Percentiles rank a stretch among this genome's conserved stretches.
Evolutionary conservation across 2,329 filamentous ascomycete genomes (phyloP).

Genomic region (Shiraia sp.): DNA sequence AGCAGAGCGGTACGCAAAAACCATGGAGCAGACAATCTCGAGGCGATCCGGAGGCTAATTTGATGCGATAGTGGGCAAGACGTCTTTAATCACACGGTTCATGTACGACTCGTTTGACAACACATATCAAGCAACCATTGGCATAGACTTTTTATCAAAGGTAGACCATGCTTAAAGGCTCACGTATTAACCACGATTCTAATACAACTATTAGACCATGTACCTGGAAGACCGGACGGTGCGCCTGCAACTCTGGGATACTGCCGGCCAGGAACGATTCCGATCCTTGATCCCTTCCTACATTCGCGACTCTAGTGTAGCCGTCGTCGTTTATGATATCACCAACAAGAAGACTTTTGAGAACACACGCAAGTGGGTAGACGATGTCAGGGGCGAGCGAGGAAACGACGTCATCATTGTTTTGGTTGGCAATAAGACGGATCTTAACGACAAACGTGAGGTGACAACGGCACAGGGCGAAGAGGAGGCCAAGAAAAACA

Average conservation of each 20-base stretch:
- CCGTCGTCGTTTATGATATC: slow-evolving; percentile 98
- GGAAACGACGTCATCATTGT: slow-evolving; percentile 99
- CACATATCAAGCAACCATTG: slow-evolving; percentile 99
- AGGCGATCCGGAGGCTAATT: slow-evolving; percentile 17
- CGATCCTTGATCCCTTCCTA: slow-evolving; percentile 96
- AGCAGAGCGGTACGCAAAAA: slow-evolving; percentile 84
- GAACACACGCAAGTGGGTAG: slow-evolving; percentile 99
- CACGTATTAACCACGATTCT: slow-evolving; percentile 2
- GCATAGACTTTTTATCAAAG: slow-evolving; percentile 99
- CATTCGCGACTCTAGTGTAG: slow-evolving; percentile 96
- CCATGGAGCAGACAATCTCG: neutral
- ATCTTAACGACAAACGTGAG: slow-evolving; percentile 96
- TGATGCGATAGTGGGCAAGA: slow-evolving; percentile 80
- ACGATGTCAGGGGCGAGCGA: slow-evolving; percentile 93
- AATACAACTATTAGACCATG: slow-evolving; percentile 73
- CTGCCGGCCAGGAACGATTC: slow-evolving; percentile 95
- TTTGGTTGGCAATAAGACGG: slow-evolving; percentile 97
- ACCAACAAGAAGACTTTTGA: slow-evolving; percentile 97
- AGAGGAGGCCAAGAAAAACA: slow-evolving; percentile 97
- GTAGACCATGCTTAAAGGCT: slow-evolving; percentile 49
- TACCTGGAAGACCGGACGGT: slow-evolving; percentile 99
- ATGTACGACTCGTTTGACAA: slow-evolving; percentile 99
- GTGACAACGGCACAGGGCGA: slow-evolving; percentile 96
- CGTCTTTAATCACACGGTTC: slow-evolving; percentile 96
- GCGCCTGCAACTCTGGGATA: slow-evolving; percentile 97